Conservation (phyloP, 1,284 basidiomycete genomes). For the Ceraceosorus bombacis region DNA sequence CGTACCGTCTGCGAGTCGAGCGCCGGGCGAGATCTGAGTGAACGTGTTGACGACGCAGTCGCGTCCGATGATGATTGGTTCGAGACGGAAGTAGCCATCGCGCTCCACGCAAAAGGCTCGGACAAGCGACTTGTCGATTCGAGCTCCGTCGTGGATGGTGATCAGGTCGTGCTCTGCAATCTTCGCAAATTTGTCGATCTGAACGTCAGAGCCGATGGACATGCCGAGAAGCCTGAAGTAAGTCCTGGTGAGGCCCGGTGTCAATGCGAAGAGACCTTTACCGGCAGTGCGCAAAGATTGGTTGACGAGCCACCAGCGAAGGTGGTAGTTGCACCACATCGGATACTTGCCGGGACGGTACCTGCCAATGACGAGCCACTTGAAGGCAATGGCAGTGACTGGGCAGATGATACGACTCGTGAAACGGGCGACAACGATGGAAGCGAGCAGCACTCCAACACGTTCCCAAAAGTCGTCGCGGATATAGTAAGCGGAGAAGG, state of each 20-base stretch:
- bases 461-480: conserved; percentile 48
- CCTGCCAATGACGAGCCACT: conserved; percentile 47
- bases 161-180: conserved; percentile 46
- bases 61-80: conserved; percentile 47
- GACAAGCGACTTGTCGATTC: conserved; percentile 45
- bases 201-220: conserved; percentile 44
- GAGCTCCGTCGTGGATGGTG: conserved; percentile 46
- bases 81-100: conserved; percentile 47
- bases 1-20: conserved; percentile 45
- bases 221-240: conserved; percentile 47
- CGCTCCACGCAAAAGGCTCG: conserved; percentile 48
- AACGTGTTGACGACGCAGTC: conserved; percentile 49
- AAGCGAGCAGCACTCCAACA: conserved; percentile 42
- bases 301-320: conserved; percentile 49
- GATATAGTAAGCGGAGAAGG: conserved; percentile 48
- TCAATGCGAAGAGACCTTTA: conserved; percentile 45
- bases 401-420: conserved; percentile 48
- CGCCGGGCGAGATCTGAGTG: conserved; percentile 47
- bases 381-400: conserved; percentile 46
- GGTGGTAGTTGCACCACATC: conserved; percentile 49
- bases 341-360: conserved; percentile 47
- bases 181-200: conserved; percentile 43
- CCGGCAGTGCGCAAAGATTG: conserved; percentile 46
- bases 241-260: conserved; percentile 36
- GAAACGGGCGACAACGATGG: conserved; percentile 42